Evolutionary conservation across 2,329 filamentous ascomycete genomes (phyloP).

Genomic region (Plenodomus biglobosus): DNA sequence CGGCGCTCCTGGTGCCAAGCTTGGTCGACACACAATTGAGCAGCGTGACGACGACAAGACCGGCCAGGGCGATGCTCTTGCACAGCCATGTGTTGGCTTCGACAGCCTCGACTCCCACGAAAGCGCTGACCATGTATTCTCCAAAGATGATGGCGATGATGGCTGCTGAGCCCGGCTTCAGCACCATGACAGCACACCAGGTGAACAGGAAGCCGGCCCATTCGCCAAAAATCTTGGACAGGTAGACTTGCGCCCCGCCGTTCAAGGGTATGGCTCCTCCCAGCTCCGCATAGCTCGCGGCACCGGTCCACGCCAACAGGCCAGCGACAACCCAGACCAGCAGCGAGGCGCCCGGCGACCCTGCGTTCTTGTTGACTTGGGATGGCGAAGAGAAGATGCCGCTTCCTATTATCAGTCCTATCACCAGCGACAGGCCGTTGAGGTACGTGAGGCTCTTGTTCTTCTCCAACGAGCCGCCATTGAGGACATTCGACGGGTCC

Average conservation of each 20-base stretch:
- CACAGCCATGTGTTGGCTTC: conserved; percentile 83
- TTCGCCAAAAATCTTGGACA: conserved; percentile 96
- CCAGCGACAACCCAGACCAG: conserved; percentile 92
- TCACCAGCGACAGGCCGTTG: conserved; percentile 87
- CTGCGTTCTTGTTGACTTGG: conserved; percentile 87
- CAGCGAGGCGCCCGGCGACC: conserved; percentile 84
- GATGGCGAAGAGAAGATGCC: conserved; percentile 95
- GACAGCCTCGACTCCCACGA: conserved; percentile 82
- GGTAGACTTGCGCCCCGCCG: conserved; percentile 88
- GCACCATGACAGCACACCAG: conserved; percentile 90
- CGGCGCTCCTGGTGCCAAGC: conserved; percentile 81
- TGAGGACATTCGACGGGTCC: conserved; percentile 59
- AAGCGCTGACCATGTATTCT: conserved; percentile 89
- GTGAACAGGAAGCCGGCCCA: conserved; percentile 91
- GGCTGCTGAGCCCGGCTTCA: conserved; percentile 90
- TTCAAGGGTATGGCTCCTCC: conserved; percentile 95
- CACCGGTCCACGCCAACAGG: conserved; percentile 93
- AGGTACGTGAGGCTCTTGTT: conserved; percentile 94
- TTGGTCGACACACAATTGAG: conserved; percentile 91
- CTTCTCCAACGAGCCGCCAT: conserved; percentile 84
- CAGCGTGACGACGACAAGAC: conserved; percentile 73
- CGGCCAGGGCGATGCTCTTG: conserved; percentile 80
- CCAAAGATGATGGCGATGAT: conserved; percentile 98
- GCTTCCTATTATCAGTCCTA: conserved; percentile 92
- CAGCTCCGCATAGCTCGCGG: conserved; percentile 90